Conservation (phyloP, 176 grass and related monocot genomes). For the Cocos nucifera region DNA sequence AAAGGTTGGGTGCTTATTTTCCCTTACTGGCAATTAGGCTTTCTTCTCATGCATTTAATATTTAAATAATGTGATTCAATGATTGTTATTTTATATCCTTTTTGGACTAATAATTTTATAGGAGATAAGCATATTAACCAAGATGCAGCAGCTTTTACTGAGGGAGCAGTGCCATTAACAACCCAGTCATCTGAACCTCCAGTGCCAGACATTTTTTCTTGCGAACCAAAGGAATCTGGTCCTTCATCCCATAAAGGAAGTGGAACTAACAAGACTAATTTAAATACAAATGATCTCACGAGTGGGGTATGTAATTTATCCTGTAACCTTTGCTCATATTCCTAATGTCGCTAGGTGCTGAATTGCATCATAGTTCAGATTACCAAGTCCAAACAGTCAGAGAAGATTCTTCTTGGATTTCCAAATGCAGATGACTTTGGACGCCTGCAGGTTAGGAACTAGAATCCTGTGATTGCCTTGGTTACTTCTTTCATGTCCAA, state of each 20-base stretch:
- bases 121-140: slow-evolving; percentile 55
- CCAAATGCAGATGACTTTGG: slow-evolving; percentile 55
- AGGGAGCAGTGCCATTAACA: slow-evolving; percentile 26
- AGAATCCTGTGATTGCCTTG: slow-evolving; percentile 7
- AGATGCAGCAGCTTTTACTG: slow-evolving; percentile 53
- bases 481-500: too few species aligned
- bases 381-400: slow-evolving; percentile 32
- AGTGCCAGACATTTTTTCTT: slow-evolving; percentile 11
- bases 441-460: slow-evolving; percentile 61
- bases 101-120: slow-evolving; percentile 29
- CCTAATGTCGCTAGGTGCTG: slow-evolving; percentile 13
- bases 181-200: slow-evolving; percentile 40
- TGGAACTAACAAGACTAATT: slow-evolving; percentile 32
- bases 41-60: too few species aligned
- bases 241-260: slow-evolving; percentile 24
- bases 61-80: too few species aligned
- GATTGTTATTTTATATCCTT: too few species aligned
- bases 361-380: slow-evolving; percentile 35
- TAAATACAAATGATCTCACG: slow-evolving; percentile 34
- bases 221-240: slow-evolving; percentile 10
- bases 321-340: slow-evolving; percentile 1
- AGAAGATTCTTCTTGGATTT: slow-evolving; percentile 40
- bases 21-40: too few species aligned
- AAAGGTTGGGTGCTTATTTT: slow-evolving; percentile 31
- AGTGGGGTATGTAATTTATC: slow-evolving; percentile 47